phyloP scores from a whole-genome alignment of 331 rosid species.

The Malus hybrid region DNA sequence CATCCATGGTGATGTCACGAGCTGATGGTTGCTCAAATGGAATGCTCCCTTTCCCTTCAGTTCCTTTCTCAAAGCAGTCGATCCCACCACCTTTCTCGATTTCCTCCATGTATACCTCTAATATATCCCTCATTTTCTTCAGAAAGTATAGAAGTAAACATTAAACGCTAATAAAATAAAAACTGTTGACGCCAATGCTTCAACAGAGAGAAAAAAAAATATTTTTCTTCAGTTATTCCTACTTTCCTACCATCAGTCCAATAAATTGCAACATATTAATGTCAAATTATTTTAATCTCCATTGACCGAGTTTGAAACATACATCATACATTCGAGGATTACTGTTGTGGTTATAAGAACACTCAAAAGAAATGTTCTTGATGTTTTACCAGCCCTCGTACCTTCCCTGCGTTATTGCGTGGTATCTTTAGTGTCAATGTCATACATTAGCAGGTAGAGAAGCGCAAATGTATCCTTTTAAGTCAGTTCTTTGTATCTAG shows the following conservation, averaged over 20 bases:
- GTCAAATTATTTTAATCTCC: background rate
- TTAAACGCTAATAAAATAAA: background rate
- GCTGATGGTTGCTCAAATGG: slow-evolving; percentile 27
- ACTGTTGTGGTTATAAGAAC: no score
- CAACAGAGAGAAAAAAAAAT: background rate
- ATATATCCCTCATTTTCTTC: slow-evolving; percentile 74
- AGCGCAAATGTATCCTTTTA: no score
- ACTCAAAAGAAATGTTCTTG: no score
- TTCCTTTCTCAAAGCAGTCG: slow-evolving; percentile 47
- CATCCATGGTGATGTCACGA: slow-evolving; percentile 20
- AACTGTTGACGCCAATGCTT: background rate
- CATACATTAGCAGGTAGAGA: no score
- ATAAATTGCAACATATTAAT: background rate
- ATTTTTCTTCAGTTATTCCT: background rate
- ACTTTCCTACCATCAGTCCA: background rate
- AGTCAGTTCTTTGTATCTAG: no score
- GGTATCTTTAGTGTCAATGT: no score
- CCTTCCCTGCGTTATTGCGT: no score
- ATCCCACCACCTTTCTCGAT: slow-evolving; percentile 64
- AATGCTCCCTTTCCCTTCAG: slow-evolving; percentile 27
- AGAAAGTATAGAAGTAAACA: slow-evolving; percentile 1
- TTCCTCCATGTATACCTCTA: slow-evolving; percentile 84
- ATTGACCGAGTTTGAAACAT: background rate
- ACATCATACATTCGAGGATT: background rate
- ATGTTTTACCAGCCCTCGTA: no score